These are phyloP conservation scores for Massarina eburnea DNA, from an alignment of 2,329 filamentous ascomycete genomes.

Conservation along the genomic window DNA sequence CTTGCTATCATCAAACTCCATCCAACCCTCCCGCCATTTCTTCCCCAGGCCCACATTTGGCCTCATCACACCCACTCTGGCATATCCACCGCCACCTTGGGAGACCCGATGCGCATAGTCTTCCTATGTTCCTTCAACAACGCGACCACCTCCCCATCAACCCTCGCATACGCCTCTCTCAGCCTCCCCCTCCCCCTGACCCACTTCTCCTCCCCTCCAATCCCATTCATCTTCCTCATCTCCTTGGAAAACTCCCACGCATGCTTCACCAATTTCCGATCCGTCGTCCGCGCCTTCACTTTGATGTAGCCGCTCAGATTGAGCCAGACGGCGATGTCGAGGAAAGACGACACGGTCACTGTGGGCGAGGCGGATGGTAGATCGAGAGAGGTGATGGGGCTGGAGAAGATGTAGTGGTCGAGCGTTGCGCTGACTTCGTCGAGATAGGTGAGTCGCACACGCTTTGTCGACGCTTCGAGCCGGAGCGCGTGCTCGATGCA, in stretches of 20 bases:
- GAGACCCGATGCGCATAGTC: slow-evolving; percentile 22
- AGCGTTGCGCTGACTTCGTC: slow-evolving; percentile 20
- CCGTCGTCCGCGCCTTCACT: slow-evolving; percentile 20
- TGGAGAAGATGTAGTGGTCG: slow-evolving; percentile 15
- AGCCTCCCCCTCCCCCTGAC: slow-evolving; percentile 18
- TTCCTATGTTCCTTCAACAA: slow-evolving; percentile 28
- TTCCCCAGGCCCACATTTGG: not conserved
- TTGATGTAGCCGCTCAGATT: slow-evolving; percentile 24
- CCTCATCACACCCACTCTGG: slow-evolving; percentile 18
- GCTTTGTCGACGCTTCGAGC: slow-evolving; percentile 15
- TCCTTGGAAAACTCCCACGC: slow-evolving; percentile 25
- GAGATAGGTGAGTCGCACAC: slow-evolving; percentile 25
- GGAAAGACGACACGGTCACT: slow-evolving; percentile 9
- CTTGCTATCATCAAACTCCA: not conserved
- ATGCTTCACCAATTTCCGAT: slow-evolving; percentile 22
- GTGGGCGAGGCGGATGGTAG: slow-evolving; percentile 5
- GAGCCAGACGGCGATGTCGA: slow-evolving; percentile 28
- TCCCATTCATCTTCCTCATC: slow-evolving; percentile 20
- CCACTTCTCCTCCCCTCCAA: slow-evolving; percentile 20
- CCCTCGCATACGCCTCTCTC: slow-evolving; percentile 16
- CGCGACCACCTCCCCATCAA: slow-evolving; percentile 11
- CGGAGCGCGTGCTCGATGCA: slow-evolving; percentile 24
- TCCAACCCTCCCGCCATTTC: not conserved
- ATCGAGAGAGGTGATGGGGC: slow-evolving; percentile 8
- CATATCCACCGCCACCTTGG: slow-evolving; percentile 18